phyloP scores from a whole-genome alignment of 371 early-diverging fungal species.

The Phascolomyces articulosus region DNA sequence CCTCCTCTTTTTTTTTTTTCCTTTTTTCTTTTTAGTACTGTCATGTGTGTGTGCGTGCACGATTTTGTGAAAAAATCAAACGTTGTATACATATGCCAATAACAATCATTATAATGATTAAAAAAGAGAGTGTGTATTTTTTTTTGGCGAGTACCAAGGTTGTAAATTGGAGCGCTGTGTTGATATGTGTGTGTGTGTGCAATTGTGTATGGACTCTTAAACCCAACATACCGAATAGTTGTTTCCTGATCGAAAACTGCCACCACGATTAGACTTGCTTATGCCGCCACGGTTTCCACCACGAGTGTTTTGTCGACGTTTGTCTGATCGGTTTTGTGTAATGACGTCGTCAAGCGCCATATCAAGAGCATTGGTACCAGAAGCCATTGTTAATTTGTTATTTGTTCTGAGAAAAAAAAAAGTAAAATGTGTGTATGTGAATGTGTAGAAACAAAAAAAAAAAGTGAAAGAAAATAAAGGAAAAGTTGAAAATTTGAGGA shows the following conservation, averaged over 20 bases:
- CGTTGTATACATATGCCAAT: too few species aligned
- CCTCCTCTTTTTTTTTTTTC: too few species aligned
- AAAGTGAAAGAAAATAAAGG: neutral
- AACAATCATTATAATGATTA: too few species aligned
- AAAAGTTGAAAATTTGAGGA: too few species aligned
- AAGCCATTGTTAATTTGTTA: constrained; percentile 20
- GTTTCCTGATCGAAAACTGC: constrained; percentile 21
- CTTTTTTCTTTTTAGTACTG: too few species aligned
- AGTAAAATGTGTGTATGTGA: neutral
- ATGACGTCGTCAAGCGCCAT: constrained; percentile 61
- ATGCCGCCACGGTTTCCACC: constrained; percentile 17
- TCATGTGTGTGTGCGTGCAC: neutral
- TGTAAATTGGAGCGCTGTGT: neutral
- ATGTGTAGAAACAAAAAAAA: too few species aligned
- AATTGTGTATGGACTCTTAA: constrained; percentile 1
- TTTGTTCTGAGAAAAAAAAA: constrained; percentile 7
- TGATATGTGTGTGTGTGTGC: constrained; percentile 15
- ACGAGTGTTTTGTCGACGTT: constrained; percentile 14
- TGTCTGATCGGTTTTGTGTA: constrained; percentile 29
- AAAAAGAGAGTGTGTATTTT: too few species aligned
- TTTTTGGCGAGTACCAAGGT: neutral
- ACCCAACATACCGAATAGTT: constrained; percentile 26
- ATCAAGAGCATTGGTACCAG: constrained; percentile 41
- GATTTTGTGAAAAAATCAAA: too few species aligned
- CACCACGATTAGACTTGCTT: constrained; percentile 18